Evolutionary conservation across 208 protist genomes (phyloP), one percentile per base, ranked within the genome.

Genomic region (Endotrypanum monterogeii): DNA sequence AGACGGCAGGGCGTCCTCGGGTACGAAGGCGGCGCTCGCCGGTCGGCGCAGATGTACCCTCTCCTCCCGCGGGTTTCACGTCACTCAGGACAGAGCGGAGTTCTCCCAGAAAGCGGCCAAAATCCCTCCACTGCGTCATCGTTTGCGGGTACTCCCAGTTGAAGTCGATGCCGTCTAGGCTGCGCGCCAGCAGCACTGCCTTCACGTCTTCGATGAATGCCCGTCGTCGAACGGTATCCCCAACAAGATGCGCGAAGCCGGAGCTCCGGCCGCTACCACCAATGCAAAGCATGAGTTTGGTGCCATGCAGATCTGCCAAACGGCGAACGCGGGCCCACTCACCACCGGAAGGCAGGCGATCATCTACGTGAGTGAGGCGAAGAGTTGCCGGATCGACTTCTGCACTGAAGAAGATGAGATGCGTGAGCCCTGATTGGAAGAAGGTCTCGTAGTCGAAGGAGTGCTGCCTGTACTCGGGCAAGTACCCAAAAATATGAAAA

Each of bases 401-500:
- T 2, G 89, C 61, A 57, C 86, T 90, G 74, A 93, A 95, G 56
- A 93, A 91, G 48, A 93, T 91, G 46, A 95, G 76, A 67, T 95
- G 90, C 4, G 86, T 95, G 30, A 93, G 76, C 41, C 87, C 86
- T 9, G 79, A 61, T 14, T 50, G 25, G 63, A 94, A 89, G 51
- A 83, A 57, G 6, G 72, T 70, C 65, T 86, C 83, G 71, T 89
- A 90, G 50, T 81, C 56, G 66, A 92, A 90, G 30, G 71, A 56
- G 1, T 41, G 37, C 67, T 81, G 80, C 11, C 89, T 85, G 80
- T 91, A 93, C 70, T 93, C 88, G 51, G 90, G 90, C 39, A 95
- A 76, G 66, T 93, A 95, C 14, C 84, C 88, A 48, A 95, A 89
- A 41, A 94, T 84, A 30, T 61, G 55, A 78, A 92, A 90, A 46